Evolutionary conservation across 257 asterid genomes (phyloP).

Genomic region (Ocimum tenuiflorum): DNA sequence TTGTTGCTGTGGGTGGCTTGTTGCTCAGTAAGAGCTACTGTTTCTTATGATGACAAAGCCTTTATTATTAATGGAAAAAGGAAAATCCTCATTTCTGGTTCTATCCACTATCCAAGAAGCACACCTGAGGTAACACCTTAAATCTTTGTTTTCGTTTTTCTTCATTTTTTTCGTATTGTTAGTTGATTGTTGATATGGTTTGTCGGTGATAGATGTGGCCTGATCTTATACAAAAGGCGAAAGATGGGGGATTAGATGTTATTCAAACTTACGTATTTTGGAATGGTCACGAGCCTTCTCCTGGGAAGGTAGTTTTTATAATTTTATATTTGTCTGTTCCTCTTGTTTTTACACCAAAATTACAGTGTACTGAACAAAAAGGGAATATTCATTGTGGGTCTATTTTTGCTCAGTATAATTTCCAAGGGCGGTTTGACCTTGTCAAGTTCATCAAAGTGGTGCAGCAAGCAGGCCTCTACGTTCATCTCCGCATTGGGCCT

Average conservation of each 20-base stretch:
- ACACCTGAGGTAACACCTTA: constrained; percentile 42
- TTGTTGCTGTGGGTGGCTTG: constrained; percentile 12
- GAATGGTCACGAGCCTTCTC: constrained; percentile 90
- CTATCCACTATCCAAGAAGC: constrained; percentile 63
- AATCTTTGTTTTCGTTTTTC: neutral
- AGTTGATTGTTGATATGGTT: neutral
- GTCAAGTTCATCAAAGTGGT: constrained; percentile 72
- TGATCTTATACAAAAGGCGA: constrained; percentile 78
- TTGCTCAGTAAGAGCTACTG: constrained; percentile 36
- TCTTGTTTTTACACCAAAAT: neutral
- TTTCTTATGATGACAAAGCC: constrained; percentile 56
- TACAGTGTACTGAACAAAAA: neutral
- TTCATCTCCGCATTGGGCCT: constrained; percentile 89
- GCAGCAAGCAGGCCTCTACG: constrained; percentile 88
- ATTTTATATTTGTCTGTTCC: neutral
- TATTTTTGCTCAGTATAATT: constrained; percentile 60
- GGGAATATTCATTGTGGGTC: neutral
- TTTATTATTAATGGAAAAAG: constrained; percentile 47
- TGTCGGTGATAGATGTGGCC: constrained; percentile 75
- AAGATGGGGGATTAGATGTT: constrained; percentile 92
- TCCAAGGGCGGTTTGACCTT: constrained; percentile 65
- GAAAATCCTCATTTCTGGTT: constrained; percentile 55
- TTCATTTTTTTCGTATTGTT: neutral
- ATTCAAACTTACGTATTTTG: constrained; percentile 85
- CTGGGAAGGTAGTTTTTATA: constrained; percentile 51